phyloP scores from a whole-genome alignment of 768 basidiomycete species.

The Infundibulicybe gibba region DNA sequence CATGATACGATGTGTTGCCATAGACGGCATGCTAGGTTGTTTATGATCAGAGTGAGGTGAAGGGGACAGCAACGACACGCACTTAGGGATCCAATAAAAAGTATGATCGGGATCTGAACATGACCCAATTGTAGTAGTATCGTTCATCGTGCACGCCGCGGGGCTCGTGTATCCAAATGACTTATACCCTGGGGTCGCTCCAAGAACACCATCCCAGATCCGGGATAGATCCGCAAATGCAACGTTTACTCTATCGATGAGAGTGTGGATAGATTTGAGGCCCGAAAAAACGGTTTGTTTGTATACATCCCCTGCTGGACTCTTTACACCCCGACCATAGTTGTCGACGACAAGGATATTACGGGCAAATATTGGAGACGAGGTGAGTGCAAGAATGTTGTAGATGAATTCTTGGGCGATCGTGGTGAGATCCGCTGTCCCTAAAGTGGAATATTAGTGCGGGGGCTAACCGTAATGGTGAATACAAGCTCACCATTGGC shows the following conservation, averaged over 20 bases:
- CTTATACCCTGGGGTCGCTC: slow-evolving; percentile 34
- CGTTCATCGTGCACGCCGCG: slow-evolving; percentile 10
- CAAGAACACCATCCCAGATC: slow-evolving; percentile 44
- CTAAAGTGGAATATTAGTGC: slow-evolving; percentile 17
- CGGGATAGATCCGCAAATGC: slow-evolving; percentile 42
- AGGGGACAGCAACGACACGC: neutral
- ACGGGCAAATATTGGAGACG: slow-evolving; percentile 42
- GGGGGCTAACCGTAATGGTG: slow-evolving; percentile 18
- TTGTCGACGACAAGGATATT: slow-evolving; percentile 49
- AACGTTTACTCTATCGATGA: slow-evolving; percentile 29
- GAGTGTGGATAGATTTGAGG: slow-evolving; percentile 23
- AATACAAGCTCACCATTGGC: slow-evolving; percentile 23
- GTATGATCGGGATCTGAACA: slow-evolving; percentile 14
- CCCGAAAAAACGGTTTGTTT: slow-evolving; percentile 39
- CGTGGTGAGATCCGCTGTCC: slow-evolving; percentile 19
- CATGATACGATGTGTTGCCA: slow-evolving; percentile 14
- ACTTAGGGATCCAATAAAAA: slow-evolving; percentile 19
- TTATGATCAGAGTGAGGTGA: neutral
- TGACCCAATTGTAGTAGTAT: slow-evolving; percentile 9
- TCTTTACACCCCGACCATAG: slow-evolving; percentile 42
- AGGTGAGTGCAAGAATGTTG: slow-evolving; percentile 35
- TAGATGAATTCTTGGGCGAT: slow-evolving; percentile 34
- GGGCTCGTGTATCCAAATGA: slow-evolving; percentile 47
- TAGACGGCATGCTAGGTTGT: slow-evolving; percentile 10
- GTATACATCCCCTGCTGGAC: slow-evolving; percentile 39